Conservation (phyloP, 805 yeast species). For the Starmerella roubikii region DNA sequence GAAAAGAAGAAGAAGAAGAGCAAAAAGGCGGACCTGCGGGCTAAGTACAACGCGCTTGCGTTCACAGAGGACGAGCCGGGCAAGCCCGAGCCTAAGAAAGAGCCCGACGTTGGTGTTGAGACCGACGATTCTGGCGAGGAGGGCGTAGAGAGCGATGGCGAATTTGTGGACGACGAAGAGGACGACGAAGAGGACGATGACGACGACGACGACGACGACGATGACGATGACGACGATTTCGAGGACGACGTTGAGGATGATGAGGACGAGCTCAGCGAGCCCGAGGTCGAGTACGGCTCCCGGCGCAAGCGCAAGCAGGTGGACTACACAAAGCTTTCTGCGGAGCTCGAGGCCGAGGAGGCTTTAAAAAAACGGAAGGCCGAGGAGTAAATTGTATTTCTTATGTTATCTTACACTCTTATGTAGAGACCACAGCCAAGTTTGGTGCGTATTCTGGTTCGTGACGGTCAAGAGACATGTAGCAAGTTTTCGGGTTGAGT, state of each 20-base stretch:
- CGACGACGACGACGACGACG: conserved; percentile 47
- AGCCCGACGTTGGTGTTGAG: conserved; percentile 27
- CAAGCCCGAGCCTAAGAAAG: conserved; percentile 8
- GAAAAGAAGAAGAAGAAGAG: conserved; percentile 10
- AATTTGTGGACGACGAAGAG: conserved; percentile 30
- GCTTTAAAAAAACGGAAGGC: neutral
- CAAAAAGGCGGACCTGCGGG: conserved; percentile 12
- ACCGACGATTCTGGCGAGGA: conserved; percentile 26
- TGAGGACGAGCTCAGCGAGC: conserved; percentile 39
- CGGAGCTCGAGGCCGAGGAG: conserved; percentile 44
- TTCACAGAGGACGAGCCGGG: conserved; percentile 16
- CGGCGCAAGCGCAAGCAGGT: conserved; percentile 84
- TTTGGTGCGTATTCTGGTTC: too few species aligned
- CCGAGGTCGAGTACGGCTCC: conserved; percentile 67
- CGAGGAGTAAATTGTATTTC: neutral
- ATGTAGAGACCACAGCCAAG: too few species aligned
- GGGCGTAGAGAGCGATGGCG: conserved; percentile 11
- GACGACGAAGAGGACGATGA: conserved; percentile 21
- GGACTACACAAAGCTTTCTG: conserved; percentile 72
- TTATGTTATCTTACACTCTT: neutral
- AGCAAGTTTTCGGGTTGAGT: too few species aligned
- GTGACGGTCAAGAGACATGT: too few species aligned
- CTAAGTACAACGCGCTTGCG: conserved; percentile 12
- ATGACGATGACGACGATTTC: conserved; percentile 39
- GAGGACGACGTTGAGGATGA: conserved; percentile 27